These are phyloP conservation scores for Avena atlantica DNA, from an alignment of 176 grass and related monocot genomes.

Conservation along the genomic window DNA sequence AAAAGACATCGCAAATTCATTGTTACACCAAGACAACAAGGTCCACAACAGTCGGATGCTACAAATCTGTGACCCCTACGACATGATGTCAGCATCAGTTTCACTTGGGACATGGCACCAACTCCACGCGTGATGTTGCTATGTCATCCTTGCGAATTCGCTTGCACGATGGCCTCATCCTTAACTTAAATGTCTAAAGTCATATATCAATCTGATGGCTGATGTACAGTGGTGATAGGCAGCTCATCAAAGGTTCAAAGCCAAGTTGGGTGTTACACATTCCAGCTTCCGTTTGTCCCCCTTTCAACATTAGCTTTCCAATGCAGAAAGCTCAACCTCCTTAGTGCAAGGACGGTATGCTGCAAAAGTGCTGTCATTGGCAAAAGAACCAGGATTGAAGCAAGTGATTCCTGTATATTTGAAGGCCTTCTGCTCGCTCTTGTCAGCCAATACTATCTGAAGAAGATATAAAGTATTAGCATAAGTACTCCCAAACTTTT, in stretches of 20 bases:
- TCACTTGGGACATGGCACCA: not conserved
- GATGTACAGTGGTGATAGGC: conserved; percentile 3
- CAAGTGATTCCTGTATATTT: conserved; percentile 98
- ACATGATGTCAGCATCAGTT: conserved; percentile 28
- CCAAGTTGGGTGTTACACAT: conserved; percentile 12
- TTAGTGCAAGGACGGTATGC: conserved; percentile 91
- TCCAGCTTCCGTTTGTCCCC: conserved; percentile 28
- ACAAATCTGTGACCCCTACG: not conserved
- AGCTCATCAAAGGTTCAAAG: not conserved
- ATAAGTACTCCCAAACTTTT: conserved; percentile 31
- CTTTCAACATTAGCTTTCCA: conserved; percentile 63
- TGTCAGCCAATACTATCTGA: conserved; percentile 95
- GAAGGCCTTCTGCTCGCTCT: conserved; percentile 94
- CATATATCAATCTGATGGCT: conserved; percentile 25
- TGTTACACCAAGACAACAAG: not conserved
- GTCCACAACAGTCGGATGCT: not conserved
- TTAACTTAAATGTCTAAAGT: conserved; percentile 12
- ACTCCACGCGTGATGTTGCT: not conserved
- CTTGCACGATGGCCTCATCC: not conserved
- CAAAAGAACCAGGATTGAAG: conserved; percentile 97
- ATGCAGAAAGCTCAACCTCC: conserved; percentile 91
- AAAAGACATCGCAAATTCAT: not conserved
- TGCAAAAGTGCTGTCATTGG: conserved; percentile 80
- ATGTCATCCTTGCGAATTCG: not conserved
- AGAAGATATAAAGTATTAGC: conserved; percentile 42